phyloP scores from a whole-genome alignment of 1,284 basidiomycete genomes.

The Anthracocystis walkeri region DNA sequence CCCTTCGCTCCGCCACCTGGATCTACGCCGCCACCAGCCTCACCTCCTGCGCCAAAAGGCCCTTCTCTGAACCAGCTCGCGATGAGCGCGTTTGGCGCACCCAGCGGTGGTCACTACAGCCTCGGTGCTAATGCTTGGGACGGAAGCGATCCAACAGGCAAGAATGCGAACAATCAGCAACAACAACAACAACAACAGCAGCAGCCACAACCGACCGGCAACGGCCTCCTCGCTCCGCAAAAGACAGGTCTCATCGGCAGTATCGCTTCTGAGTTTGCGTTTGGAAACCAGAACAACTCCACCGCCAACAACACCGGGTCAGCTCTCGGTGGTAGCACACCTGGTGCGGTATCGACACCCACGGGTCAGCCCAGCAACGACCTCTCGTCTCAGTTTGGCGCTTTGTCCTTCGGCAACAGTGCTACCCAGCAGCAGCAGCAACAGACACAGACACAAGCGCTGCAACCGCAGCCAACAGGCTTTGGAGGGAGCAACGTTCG shows the following conservation, averaged over 20 bases:
- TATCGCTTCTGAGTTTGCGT: slow-evolving; percentile 69
- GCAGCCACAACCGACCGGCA: slow-evolving; percentile 17
- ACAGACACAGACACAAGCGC: slow-evolving; percentile 10
- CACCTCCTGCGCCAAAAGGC: slow-evolving; percentile 75
- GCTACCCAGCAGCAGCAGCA: slow-evolving; percentile 17
- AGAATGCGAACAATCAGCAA: slow-evolving; percentile 11
- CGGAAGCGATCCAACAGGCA: slow-evolving; percentile 31
- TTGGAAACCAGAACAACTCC: slow-evolving; percentile 26
- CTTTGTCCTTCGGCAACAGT: slow-evolving; percentile 40
- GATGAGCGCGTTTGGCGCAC: slow-evolving; percentile 71
- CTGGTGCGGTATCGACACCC: slow-evolving; percentile 12
- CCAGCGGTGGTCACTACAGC: slow-evolving; percentile 52
- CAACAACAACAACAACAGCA: slow-evolving; percentile 25
- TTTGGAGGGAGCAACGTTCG: slow-evolving; percentile 50
- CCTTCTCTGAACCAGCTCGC: slow-evolving; percentile 86
- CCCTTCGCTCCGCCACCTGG: slow-evolving; percentile 84
- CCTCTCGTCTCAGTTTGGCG: slow-evolving; percentile 33
- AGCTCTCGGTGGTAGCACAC: slow-evolving; percentile 11
- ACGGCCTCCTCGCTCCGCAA: slow-evolving; percentile 53
- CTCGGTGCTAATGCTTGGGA: slow-evolving; percentile 61
- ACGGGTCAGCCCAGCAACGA: slow-evolving; percentile 19
- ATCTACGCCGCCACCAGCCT: slow-evolving; percentile 71
- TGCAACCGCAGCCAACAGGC: slow-evolving; percentile 59
- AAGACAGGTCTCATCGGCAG: slow-evolving; percentile 69
- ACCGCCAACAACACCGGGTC: slow-evolving; percentile 11